These are phyloP conservation scores for Pyrus bretschneideri DNA, from an alignment of 306 rosid species.

Conservation along the genomic window DNA sequence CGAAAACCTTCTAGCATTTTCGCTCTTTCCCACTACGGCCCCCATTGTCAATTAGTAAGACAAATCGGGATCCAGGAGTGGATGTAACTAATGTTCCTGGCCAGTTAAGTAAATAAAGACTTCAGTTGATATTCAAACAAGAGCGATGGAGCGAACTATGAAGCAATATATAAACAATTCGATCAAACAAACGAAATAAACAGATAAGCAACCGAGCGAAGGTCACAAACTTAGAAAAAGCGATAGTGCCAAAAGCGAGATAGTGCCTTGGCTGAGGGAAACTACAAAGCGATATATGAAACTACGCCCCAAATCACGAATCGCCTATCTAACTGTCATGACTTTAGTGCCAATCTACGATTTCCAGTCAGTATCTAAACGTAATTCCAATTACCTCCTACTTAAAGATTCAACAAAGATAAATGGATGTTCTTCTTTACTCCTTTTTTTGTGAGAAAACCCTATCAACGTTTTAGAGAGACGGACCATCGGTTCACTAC, in stretches of 20 bases:
- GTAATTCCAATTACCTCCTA: background rate
- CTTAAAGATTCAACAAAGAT: background rate
- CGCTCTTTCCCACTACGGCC: conserved; percentile 43
- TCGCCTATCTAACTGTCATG: background rate
- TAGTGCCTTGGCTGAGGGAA: too few species aligned
- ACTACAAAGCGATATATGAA: too few species aligned
- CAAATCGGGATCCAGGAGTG: conserved; percentile 10
- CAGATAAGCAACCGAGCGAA: background rate
- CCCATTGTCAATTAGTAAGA: conserved; percentile 53
- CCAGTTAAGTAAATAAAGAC: background rate
- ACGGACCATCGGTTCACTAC: too few species aligned
- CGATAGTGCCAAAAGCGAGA: too few species aligned
- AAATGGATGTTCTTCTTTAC: too few species aligned
- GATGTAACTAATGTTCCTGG: conserved; percentile 17
- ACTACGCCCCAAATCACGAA: background rate
- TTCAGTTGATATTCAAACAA: background rate
- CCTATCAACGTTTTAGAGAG: too few species aligned
- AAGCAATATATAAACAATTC: background rate
- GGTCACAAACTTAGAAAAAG: too few species aligned
- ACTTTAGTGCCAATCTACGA: background rate
- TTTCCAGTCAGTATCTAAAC: background rate
- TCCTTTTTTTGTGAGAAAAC: too few species aligned
- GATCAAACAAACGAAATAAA: background rate
- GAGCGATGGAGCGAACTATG: background rate
- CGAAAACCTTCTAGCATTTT: conserved; percentile 28